Evolutionary conservation across 192 early-diverging fungal species (phyloP).

Genomic region (Powellomyces hirtus): DNA sequence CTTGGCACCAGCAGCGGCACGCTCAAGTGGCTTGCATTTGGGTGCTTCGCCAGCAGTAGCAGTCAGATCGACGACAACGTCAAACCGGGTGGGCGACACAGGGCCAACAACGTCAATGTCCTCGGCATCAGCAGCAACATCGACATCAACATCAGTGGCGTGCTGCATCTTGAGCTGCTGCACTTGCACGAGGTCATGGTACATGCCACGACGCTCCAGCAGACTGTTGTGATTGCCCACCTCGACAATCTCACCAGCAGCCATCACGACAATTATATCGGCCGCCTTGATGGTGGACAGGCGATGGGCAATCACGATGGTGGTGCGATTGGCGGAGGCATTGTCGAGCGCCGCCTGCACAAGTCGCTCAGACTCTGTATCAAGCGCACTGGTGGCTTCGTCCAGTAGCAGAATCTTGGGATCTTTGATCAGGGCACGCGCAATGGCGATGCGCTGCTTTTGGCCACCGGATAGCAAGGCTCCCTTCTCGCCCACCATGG

Average conservation of each 20-base stretch:
- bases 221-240: slow-evolving; percentile 80
- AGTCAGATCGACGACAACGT: not conserved
- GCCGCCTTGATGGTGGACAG: slow-evolving; percentile 83
- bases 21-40: slow-evolving; percentile 1
- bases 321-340: slow-evolving; percentile 59
- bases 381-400: slow-evolving; percentile 74
- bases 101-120: not conserved
- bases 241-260: slow-evolving; percentile 53
- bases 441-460: slow-evolving; percentile 88
- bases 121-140: not conserved
- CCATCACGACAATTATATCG: slow-evolving; percentile 78
- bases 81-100: not conserved
- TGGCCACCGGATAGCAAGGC: slow-evolving; percentile 77
- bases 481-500: slow-evolving; percentile 51
- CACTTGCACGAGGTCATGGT: slow-evolving; percentile 64
- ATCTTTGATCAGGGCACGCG: slow-evolving; percentile 51
- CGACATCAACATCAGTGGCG: not conserved
- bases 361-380: slow-evolving; percentile 59
- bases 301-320: slow-evolving; percentile 57
- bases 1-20: slow-evolving; percentile 26
- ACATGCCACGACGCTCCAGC: slow-evolving; percentile 50
- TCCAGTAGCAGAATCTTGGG: slow-evolving; percentile 71
- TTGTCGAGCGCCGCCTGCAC: slow-evolving; percentile 62
- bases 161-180: slow-evolving; percentile 40
- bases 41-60: not conserved